A percentile compares a stretch with the other conserved stretches of the same genome.
Conservation (phyloP, 164 flowering plant species). For the Macadamia integrifolia region DNA sequence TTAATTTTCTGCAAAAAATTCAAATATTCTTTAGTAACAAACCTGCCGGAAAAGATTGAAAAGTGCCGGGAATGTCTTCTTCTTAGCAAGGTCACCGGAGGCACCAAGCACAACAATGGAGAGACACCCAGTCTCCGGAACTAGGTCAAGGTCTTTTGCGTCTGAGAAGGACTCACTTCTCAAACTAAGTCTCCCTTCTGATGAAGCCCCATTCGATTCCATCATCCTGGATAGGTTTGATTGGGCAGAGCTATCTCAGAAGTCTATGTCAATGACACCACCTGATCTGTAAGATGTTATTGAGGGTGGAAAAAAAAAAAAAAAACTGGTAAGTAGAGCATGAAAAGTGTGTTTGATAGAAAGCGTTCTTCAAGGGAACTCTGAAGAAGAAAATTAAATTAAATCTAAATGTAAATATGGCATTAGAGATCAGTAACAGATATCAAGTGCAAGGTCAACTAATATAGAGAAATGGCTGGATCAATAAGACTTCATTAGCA, state of each 20-base stretch:
- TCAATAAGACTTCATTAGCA: too few relatives aligned
- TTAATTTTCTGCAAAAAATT: neutral
- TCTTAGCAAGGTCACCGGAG: constrained; percentile 99
- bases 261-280: neutral
- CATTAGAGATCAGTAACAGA: too few relatives aligned
- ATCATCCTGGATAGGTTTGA: constrained; percentile 9
- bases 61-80: constrained; percentile 97
- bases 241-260: neutral
- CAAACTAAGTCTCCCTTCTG: constrained; percentile 37
- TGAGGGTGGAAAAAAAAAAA: too few relatives aligned
- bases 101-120: constrained; percentile 94
- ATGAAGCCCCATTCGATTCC: constrained; percentile 38
- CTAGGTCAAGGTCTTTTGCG: constrained; percentile 30
- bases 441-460: too few relatives aligned
- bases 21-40: neutral
- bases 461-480: too few relatives aligned
- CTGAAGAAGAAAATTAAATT: too few relatives aligned
- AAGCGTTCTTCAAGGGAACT: too few relatives aligned
- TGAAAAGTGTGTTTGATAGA: too few relatives aligned
- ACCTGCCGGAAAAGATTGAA: constrained; percentile 90
- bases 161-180: constrained; percentile 41
- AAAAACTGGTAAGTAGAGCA: too few relatives aligned
- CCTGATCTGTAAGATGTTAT: neutral
- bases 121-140: constrained; percentile 69
- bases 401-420: too few relatives aligned